Percentiles rank a stretch among this genome's conserved stretches.
Conservation (phyloP, 306 rosid species). For the Vachellia pachyceras region DNA sequence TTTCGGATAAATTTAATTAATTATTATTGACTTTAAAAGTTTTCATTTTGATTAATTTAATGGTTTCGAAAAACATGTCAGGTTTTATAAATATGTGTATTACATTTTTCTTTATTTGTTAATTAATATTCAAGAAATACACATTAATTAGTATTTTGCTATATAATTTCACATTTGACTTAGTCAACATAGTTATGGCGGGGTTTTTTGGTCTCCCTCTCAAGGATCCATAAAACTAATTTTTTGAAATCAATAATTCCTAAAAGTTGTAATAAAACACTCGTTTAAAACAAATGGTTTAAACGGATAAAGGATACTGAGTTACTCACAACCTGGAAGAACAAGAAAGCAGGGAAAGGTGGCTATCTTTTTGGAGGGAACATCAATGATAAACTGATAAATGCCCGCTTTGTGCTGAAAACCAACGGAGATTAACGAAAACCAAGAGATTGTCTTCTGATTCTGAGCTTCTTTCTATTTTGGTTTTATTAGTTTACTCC, state of each 20-base stretch:
- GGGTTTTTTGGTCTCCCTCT: no score
- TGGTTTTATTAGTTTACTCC: constrained; percentile 42
- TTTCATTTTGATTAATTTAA: no score
- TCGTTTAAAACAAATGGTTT: not conserved
- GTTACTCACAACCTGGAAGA: not conserved
- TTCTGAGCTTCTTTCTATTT: not conserved
- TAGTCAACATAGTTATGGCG: not conserved
- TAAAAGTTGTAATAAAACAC: not conserved
- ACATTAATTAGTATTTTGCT: not conserved
- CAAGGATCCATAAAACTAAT: no score
- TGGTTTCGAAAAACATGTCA: no score
- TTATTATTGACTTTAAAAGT: no score
- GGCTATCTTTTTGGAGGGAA: not conserved
- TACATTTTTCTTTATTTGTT: not conserved
- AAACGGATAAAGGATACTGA: not conserved
- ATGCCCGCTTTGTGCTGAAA: not conserved
- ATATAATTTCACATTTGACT: not conserved
- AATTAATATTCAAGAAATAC: not conserved
- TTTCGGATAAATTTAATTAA: not conserved
- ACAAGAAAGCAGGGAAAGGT: not conserved
- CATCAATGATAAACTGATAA: not conserved
- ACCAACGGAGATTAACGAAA: not conserved
- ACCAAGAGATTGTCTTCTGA: not conserved
- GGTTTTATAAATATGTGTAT: not conserved
- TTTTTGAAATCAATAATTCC: not conserved